A percentile compares a stretch with the other conserved stretches of the same genome.
Conservation (phyloP, 1,139 yeast species). For the Kurtzmaniella quercitrusa region DNA sequence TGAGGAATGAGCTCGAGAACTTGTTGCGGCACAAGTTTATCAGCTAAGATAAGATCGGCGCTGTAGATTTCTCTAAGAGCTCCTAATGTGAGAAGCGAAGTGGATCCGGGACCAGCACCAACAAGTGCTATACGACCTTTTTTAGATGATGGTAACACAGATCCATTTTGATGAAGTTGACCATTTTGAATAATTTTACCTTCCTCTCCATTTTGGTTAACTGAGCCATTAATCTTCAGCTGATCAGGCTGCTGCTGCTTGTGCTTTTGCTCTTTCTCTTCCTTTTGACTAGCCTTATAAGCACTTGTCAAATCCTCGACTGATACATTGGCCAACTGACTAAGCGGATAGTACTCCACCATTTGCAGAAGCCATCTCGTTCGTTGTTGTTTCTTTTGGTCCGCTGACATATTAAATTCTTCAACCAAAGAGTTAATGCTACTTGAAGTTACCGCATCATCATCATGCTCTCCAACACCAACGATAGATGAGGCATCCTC, state of each 20-base stretch:
- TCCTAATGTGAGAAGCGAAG: slow-evolving; percentile 76
- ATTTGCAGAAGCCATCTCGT: slow-evolving; percentile 86
- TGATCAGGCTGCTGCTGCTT: slow-evolving; percentile 3
- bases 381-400: slow-evolving; percentile 54
- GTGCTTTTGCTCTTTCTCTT: slow-evolving; percentile 5
- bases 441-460: slow-evolving; percentile 61
- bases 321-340: slow-evolving; percentile 53
- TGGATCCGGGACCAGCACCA: slow-evolving; percentile 94
- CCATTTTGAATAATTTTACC: not conserved
- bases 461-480: slow-evolving; percentile 57
- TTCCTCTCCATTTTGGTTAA: not conserved
- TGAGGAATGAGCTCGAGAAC: slow-evolving; percentile 79
- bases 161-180: not conserved
- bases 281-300: slow-evolving; percentile 17
- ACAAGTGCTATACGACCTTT: slow-evolving; percentile 69
- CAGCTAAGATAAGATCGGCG: slow-evolving; percentile 86
- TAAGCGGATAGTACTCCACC: slow-evolving; percentile 85
- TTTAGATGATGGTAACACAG: slow-evolving; percentile 7
- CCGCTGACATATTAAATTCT: slow-evolving; percentile 53
- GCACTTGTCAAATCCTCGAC: slow-evolving; percentile 52
- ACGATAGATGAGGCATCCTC: slow-evolving; percentile 41
- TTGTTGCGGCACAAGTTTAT: slow-evolving; percentile 86
- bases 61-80: slow-evolving; percentile 76
- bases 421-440: slow-evolving; percentile 58
- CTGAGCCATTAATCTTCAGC: not conserved